Percentiles rank a stretch among this genome's conserved stretches.
Evolutionary conservation across 768 basidiomycete species (phyloP).

Genomic region (Dentipellis fragilis): DNA sequence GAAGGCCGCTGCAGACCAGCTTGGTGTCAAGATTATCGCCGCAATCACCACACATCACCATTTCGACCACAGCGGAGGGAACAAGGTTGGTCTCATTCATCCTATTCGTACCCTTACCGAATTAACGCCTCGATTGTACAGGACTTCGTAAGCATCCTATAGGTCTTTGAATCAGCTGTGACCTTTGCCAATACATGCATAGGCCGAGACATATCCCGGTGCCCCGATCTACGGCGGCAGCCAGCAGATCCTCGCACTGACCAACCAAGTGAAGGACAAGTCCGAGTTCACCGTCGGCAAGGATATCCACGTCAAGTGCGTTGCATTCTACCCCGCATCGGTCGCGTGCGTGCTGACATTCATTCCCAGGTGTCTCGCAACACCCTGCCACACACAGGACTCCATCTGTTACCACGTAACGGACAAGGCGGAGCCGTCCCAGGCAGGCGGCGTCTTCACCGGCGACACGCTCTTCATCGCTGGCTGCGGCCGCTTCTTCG

Average conservation of each 20-base stretch:
- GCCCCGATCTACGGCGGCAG: conserved; percentile 75
- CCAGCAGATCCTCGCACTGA: conserved; percentile 51
- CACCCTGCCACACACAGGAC: conserved; percentile 93
- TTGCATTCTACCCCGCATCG: background rate
- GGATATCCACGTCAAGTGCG: conserved; percentile 48
- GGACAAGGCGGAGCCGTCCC: conserved; percentile 25
- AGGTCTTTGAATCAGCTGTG: background rate
- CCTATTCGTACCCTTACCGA: background rate
- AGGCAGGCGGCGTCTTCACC: conserved; percentile 79
- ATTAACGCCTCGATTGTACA: conserved; percentile 1
- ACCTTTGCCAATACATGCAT: conserved; percentile 4
- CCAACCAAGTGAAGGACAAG: conserved; percentile 69
- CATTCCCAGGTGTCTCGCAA: conserved; percentile 59
- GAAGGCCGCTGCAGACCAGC: conserved; percentile 44
- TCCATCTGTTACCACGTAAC: conserved; percentile 86
- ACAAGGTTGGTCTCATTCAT: conserved; percentile 40
- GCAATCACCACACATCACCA: conserved; percentile 91
- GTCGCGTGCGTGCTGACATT: background rate
- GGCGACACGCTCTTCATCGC: conserved; percentile 88
- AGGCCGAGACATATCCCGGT: conserved; percentile 34
- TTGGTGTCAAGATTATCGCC: conserved; percentile 58
- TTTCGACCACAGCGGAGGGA: conserved; percentile 82
- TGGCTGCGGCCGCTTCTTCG: conserved; percentile 93
- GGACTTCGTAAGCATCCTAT: conserved; percentile 39
- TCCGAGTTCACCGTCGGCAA: conserved; percentile 71